These are phyloP conservation scores for Gastrodia elata DNA, from an alignment of 106 monocot genomes.

Conservation along the genomic window DNA sequence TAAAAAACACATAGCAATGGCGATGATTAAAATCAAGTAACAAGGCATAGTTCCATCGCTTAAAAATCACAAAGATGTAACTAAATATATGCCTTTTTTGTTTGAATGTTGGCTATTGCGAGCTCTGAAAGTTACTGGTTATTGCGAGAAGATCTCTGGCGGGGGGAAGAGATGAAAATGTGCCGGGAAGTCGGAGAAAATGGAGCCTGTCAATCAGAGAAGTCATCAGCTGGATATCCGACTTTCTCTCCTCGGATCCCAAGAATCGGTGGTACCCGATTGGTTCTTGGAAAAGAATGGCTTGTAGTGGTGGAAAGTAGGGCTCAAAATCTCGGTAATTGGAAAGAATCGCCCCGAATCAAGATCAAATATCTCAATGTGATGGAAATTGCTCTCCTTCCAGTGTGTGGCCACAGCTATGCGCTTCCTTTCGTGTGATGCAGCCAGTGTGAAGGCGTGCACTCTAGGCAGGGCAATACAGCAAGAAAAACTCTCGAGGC, in stretches of 20 bases:
- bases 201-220: constrained; percentile 23
- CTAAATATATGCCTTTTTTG: too few relatives aligned
- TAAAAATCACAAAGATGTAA: too few relatives aligned
- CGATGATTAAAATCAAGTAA: too few relatives aligned
- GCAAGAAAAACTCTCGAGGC: background rate
- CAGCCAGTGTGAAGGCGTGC: constrained; percentile 78
- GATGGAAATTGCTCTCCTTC: constrained; percentile 32
- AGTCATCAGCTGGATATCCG: constrained; percentile 25
- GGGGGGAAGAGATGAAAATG: constrained; percentile 50
- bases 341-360: constrained; percentile 35
- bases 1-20: too few relatives aligned
- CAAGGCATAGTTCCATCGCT: too few relatives aligned
- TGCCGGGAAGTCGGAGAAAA: constrained; percentile 34
- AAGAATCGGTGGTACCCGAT: constrained; percentile 85
- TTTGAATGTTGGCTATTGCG: too few relatives aligned
- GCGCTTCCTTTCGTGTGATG: constrained; percentile 27
- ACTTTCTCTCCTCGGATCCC: constrained; percentile 28
- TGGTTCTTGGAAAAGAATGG: constrained; percentile 68
- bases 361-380: constrained; percentile 81
- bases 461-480: constrained; percentile 72
- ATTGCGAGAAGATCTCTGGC: constrained; percentile 27
- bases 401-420: constrained; percentile 76
- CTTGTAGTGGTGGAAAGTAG: constrained; percentile 74
- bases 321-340: constrained; percentile 47
- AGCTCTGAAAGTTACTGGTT: constrained; percentile 64